Evolutionary conservation across 2,329 filamentous ascomycete genomes (phyloP).

Genomic region (Epichloe sp.): DNA sequence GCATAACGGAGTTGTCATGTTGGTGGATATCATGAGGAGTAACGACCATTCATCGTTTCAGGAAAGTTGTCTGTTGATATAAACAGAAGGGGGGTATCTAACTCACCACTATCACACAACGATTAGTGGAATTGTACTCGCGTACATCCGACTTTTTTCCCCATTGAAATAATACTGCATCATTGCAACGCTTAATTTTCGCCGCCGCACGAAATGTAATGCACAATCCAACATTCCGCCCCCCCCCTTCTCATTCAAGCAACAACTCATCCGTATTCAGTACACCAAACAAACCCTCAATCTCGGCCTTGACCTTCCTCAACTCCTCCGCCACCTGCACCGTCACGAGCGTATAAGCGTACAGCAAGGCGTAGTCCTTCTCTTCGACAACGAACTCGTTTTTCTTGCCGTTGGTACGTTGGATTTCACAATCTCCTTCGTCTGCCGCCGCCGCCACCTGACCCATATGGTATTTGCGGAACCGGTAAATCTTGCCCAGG

Average conservation of each 20-base stretch:
- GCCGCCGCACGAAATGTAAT: background rate
- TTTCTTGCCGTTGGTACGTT: conserved; percentile 10
- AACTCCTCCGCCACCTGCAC: conserved; percentile 54
- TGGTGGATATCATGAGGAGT: background rate
- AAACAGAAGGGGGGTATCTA: background rate
- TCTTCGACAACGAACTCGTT: conserved; percentile 40
- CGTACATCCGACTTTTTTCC: background rate
- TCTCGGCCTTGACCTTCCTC: conserved; percentile 43
- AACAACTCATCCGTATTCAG: conserved; percentile 46
- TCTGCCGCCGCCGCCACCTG: conserved; percentile 6
- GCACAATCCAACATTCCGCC: background rate
- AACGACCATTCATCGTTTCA: background rate
- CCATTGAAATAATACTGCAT: background rate
- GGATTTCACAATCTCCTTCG: conserved; percentile 1
- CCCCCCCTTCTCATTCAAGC: conserved; percentile 29
- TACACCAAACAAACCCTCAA: conserved; percentile 51
- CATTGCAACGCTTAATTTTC: background rate
- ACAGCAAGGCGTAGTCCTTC: conserved; percentile 79
- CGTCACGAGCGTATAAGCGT: conserved; percentile 71
- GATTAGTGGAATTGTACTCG: background rate
- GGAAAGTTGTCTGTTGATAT: background rate
- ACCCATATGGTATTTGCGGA: conserved; percentile 53
- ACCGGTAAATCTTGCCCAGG: conserved; percentile 77
- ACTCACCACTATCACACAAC: background rate
- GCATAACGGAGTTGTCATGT: background rate